Conservation (phyloP, 495 filamentous ascomycete species). For the Aspergillus mulundensis region DNA sequence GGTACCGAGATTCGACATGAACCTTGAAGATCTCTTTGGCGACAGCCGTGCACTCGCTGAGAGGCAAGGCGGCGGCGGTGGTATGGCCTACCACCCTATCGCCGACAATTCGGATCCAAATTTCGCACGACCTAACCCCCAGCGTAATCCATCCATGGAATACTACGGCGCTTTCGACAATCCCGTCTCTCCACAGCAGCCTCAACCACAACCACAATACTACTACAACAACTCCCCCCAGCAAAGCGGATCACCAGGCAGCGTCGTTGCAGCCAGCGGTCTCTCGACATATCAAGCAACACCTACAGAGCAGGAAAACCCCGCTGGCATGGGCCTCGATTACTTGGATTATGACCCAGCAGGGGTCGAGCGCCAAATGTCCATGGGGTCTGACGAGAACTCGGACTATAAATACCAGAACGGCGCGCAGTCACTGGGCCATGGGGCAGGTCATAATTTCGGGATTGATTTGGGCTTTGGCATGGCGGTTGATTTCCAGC, state of each 20-base stretch:
- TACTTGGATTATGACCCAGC: slow-evolving; percentile 38
- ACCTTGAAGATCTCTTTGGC: slow-evolving; percentile 51
- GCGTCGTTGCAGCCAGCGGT: slow-evolving; percentile 20
- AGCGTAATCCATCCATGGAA: slow-evolving; percentile 37
- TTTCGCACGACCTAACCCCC: slow-evolving; percentile 26
- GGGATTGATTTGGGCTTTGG: slow-evolving; percentile 72
- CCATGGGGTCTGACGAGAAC: slow-evolving; percentile 29
- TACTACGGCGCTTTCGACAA: slow-evolving; percentile 37
- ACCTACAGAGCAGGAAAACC: slow-evolving; percentile 25
- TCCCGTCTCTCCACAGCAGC: slow-evolving; percentile 30
- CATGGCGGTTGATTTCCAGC: slow-evolving; percentile 66
- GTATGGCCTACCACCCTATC: slow-evolving; percentile 19
- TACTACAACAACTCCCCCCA: slow-evolving; percentile 41
- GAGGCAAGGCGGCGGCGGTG: slow-evolving; percentile 16
- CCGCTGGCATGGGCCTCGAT: slow-evolving; percentile 34
- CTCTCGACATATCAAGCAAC: slow-evolving; percentile 18
- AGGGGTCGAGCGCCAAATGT: slow-evolving; percentile 22
- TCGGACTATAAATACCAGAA: slow-evolving; percentile 27
- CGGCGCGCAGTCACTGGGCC: slow-evolving; percentile 27
- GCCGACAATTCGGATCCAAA: slow-evolving; percentile 27
- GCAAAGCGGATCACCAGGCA: slow-evolving; percentile 35
- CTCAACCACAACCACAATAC: slow-evolving; percentile 35
- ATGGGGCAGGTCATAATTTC: slow-evolving; percentile 39
- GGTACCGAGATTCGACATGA: slow-evolving; percentile 60
- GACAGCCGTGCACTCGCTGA: slow-evolving; percentile 27